Evolutionary conservation across 2,329 filamentous ascomycete species (phyloP).

Genomic region (Alternaria postmessia): DNA sequence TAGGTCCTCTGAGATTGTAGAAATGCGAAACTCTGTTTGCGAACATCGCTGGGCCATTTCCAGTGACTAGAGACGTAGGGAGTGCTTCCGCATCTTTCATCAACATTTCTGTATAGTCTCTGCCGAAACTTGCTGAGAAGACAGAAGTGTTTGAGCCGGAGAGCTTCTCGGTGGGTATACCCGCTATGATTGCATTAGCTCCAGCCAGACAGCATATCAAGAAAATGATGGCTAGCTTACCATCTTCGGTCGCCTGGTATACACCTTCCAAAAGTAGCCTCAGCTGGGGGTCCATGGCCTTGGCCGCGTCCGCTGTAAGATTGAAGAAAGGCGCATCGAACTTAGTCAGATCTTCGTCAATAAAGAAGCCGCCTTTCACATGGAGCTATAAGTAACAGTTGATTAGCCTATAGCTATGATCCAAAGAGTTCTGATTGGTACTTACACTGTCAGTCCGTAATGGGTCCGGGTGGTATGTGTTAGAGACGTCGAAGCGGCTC

Average conservation of each 20-base stretch:
- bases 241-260: slow-evolving; percentile 3
- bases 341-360: neutral
- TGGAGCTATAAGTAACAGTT: neutral
- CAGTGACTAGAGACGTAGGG: slow-evolving; percentile 1
- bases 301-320: neutral
- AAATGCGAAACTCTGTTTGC: slow-evolving; percentile 6
- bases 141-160: slow-evolving; percentile 5
- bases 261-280: neutral
- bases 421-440: no score
- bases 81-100: slow-evolving; percentile 1
- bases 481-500: neutral
- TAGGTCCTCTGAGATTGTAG: slow-evolving; percentile 3
- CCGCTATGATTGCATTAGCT: neutral
- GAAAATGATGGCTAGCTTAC: neutral
- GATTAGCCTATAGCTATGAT: no score
- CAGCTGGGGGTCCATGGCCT: slow-evolving; percentile 6
- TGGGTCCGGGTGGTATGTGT: neutral
- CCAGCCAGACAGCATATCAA: neutral
- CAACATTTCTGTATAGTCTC: slow-evolving; percentile 1
- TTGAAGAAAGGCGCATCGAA: slow-evolving; percentile 5
- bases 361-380: neutral
- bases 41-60: slow-evolving; percentile 5
- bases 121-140: neutral
- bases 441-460: neutral
- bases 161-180: slow-evolving; percentile 8